Base-by-base conservation (phyloP, 148 eudicot genomes). In the Rhododendron williamsianum region DNA sequence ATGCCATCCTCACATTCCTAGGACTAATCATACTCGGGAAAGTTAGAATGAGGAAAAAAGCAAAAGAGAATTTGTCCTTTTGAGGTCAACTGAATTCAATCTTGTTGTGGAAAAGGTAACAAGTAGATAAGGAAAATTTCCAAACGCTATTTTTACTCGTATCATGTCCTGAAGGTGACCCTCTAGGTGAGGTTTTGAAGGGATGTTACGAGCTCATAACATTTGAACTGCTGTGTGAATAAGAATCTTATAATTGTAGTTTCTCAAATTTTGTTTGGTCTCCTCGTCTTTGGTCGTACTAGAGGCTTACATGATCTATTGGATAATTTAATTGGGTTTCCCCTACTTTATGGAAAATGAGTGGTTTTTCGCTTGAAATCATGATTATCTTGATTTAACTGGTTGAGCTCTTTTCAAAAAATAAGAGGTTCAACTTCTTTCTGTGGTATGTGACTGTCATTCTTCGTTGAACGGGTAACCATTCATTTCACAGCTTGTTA, bases 401-500 rank as follows among this genome's bases (percentile, higher is more conserved):
- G 27, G 4, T 33, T 43, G 76, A 65, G 54, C 33, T n/a, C 49
- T 43, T 56, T 81, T 16, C 9, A 36, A 74, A 16, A 74, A 16
- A 33, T 33, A 74, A 25, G 9, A 30, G 16, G 4, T 4, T 41
- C 23, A 41, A 41, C 25, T 78, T 46, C 10, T 78, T 46, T 48
- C 21, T n/a, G 15, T 77, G 80, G 80, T 45, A 35, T 38, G 30
- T 41, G 38, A 69, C 60, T 54, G 41, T 4, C 52, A 19, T 78
- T 77, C 36, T 58, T 12, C 3, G 12, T 43, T 60, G 48, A 35
- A 72, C 18, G 51, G 58, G 25, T 16, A 78, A 38, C 27, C 52
- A 82, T 74, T 54, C 4, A 72, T 88, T 83, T 83, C 67, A 82
- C 69, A 83, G 83, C 38, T 41, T 48, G n/a, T 60, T 3, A 54